phyloP scores from a whole-genome alignment of 352 stramenopile species.

The Aphanomyces stellatus region DNA sequence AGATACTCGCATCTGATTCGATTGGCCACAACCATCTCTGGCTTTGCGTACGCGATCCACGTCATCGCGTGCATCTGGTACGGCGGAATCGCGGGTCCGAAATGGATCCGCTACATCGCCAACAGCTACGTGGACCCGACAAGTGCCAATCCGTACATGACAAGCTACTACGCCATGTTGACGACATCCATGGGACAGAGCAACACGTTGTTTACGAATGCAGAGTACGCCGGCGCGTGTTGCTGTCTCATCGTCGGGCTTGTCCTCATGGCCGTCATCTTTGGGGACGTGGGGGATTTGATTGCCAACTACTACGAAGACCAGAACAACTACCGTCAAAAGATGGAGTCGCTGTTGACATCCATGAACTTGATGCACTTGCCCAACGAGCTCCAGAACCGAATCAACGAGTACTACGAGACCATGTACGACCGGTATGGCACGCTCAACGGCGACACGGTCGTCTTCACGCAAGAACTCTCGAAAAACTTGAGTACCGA shows the following conservation, averaged over 20 bases:
- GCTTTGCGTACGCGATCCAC: conserved; percentile 69
- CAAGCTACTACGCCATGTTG: conserved; percentile 53
- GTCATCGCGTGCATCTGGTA: conserved; percentile 76
- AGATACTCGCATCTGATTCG: conserved; percentile 64
- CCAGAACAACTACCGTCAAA: conserved; percentile 74
- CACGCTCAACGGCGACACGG: conserved; percentile 64
- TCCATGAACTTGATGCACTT: conserved; percentile 79
- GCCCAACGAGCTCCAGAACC: conserved; percentile 64
- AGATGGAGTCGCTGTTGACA: conserved; percentile 81
- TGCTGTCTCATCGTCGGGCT: conserved; percentile 58
- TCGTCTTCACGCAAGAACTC: conserved; percentile 67
- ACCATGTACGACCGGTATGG: conserved; percentile 79
- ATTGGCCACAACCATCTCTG: conserved; percentile 50
- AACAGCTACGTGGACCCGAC: conserved; percentile 30
- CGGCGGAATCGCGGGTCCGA: conserved; percentile 25
- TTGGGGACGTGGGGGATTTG: conserved; percentile 77
- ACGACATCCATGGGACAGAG: conserved; percentile 78
- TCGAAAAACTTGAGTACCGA: conserved; percentile 75
- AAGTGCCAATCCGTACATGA: conserved; percentile 41
- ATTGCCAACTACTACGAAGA: conserved; percentile 83
- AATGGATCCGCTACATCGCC: conserved; percentile 34
- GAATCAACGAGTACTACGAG: conserved; percentile 82
- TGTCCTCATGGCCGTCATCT: conserved; percentile 76
- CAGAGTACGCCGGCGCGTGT: conserved; percentile 64
- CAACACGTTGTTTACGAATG: conserved; percentile 53